phyloP scores from a whole-genome alignment of 2,329 filamentous ascomycete species.

The Coniochaeta ligniaria region DNA sequence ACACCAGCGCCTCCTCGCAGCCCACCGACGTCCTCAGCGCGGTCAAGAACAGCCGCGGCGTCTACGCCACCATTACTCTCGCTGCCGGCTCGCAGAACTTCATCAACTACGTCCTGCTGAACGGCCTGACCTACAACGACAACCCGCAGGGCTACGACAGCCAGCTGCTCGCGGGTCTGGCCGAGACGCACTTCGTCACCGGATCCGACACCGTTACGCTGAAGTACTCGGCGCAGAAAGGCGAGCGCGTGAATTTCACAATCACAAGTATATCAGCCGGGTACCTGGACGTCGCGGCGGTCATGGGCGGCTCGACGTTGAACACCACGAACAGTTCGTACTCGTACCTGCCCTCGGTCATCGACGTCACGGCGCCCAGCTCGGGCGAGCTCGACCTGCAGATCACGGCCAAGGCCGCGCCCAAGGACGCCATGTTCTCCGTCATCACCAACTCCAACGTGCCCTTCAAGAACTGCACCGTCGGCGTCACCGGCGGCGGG shows the following conservation, averaged over 20 bases:
- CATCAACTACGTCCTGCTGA: slow-evolving; percentile 16
- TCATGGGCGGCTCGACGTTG: slow-evolving; percentile 10
- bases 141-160: slow-evolving; percentile 13
- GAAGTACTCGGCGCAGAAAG: slow-evolving; percentile 11
- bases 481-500: slow-evolving; percentile 8
- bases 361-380: slow-evolving; percentile 10
- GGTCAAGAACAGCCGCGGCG: slow-evolving; percentile 13
- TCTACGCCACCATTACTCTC: slow-evolving; percentile 15
- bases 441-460: slow-evolving; percentile 13
- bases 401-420: slow-evolving; percentile 10
- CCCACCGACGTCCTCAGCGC: slow-evolving; percentile 10
- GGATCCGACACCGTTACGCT: slow-evolving; percentile 10
- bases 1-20: slow-evolving; percentile 7
- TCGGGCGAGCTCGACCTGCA: slow-evolving; percentile 11
- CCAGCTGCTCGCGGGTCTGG: slow-evolving; percentile 14
- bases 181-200: slow-evolving; percentile 12
- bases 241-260: slow-evolving; percentile 14
- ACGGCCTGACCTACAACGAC: slow-evolving; percentile 16
- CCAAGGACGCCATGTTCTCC: slow-evolving; percentile 11
- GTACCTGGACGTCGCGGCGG: slow-evolving; percentile 1
- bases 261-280: slow-evolving; percentile 8
- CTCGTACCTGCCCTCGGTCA: slow-evolving; percentile 1
- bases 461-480: slow-evolving; percentile 17
- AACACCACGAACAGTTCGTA: neutral
- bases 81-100: slow-evolving; percentile 13